Evolutionary conservation across 257 asterid genomes (phyloP).

Genomic region (Nicotiana obtusifolia): DNA sequence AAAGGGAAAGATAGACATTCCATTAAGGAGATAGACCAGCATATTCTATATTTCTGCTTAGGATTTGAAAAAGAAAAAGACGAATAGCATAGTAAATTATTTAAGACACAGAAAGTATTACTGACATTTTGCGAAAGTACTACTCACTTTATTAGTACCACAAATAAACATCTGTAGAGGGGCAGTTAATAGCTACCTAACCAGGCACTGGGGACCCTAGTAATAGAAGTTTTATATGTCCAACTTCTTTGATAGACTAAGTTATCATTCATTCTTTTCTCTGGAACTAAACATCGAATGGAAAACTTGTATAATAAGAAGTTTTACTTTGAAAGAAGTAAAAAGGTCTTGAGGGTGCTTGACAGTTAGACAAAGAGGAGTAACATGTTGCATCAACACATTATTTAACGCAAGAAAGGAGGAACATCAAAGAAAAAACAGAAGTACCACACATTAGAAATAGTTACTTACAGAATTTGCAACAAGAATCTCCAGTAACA

Average conservation of each 20-base stretch:
- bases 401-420: background rate
- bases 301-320: background rate
- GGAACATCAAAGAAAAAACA: background rate
- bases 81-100: background rate
- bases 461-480: slow-evolving; percentile 58
- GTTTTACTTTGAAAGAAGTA: background rate
- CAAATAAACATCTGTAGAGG: background rate
- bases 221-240: background rate
- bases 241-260: background rate
- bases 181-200: background rate
- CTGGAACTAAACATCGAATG: background rate
- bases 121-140: background rate
- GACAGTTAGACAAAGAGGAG: background rate
- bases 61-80: background rate
- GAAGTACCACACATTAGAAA: slow-evolving; percentile 3
- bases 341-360: background rate
- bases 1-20: background rate
- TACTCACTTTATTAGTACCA: background rate
- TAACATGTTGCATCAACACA: background rate
- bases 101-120: background rate
- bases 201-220: background rate
- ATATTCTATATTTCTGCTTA: background rate
- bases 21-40: background rate
- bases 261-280: background rate
- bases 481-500: slow-evolving; percentile 67